These are phyloP conservation scores for Penicillium bialowiezense DNA, from an alignment of 495 filamentous ascomycete genomes.

Conservation along the genomic window DNA sequence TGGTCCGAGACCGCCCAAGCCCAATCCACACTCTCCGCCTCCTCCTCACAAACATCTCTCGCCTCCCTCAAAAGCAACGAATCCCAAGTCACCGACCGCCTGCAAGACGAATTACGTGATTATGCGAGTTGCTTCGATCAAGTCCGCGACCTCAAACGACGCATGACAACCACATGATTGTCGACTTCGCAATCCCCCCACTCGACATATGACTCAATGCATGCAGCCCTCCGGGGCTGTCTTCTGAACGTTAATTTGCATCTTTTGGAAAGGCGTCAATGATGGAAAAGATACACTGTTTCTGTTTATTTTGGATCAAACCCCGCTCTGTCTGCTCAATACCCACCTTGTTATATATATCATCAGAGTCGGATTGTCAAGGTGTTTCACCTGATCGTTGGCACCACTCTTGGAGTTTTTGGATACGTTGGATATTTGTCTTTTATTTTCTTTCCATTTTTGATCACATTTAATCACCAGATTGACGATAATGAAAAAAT, in stretches of 20 bases:
- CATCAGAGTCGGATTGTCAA: slow-evolving; percentile 1
- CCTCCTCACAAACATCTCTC: slow-evolving; percentile 81
- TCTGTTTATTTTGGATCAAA: neutral
- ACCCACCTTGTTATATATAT: slow-evolving; percentile 10
- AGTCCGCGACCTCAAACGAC: slow-evolving; percentile 62
- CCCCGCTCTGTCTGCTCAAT: slow-evolving; percentile 1
- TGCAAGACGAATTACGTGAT: slow-evolving; percentile 74
- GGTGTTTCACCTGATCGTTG: neutral
- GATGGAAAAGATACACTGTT: slow-evolving; percentile 6
- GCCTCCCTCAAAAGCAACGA: slow-evolving; percentile 69
- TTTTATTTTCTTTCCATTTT: neutral
- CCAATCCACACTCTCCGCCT: slow-evolving; percentile 59
- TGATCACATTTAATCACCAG: neutral
- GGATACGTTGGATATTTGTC: too few relatives aligned
- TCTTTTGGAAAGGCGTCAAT: neutral
- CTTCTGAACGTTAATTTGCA: slow-evolving; percentile 6
- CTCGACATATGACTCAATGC: neutral
- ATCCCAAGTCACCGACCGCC: slow-evolving; percentile 68
- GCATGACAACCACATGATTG: slow-evolving; percentile 44
- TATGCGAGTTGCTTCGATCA: slow-evolving; percentile 90
- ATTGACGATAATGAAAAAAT: neutral
- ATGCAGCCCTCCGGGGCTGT: slow-evolving; percentile 7
- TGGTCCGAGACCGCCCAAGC: slow-evolving; percentile 28
- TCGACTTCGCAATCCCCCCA: neutral
- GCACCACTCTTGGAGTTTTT: neutral